Base-by-base conservation (phyloP, 495 filamentous ascomycete species). In the Lophiostoma macrostomum region DNA sequence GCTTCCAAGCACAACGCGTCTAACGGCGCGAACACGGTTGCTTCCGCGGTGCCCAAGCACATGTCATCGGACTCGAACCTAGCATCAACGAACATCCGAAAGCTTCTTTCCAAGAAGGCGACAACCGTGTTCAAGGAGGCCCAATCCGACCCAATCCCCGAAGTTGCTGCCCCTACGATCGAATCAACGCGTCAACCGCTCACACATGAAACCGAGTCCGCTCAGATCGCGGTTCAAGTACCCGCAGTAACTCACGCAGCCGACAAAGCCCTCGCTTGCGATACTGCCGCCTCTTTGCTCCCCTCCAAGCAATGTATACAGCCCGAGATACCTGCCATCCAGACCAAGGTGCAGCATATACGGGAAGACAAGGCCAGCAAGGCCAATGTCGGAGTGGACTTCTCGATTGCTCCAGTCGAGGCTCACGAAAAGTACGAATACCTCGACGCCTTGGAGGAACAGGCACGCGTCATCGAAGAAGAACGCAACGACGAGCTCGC, bases 81-180 rank as follows among this genome's bases (percentile, higher is more conserved):
- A 14, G 14, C 36, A 11, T 20, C 60, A 0, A 44, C 54, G 3
- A 59, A 48, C 35, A 35, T 45, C 3, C 69, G 71, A 50, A 83
- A 81, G 51, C 64, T 68, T 14, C 45, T 73, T n/a, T 69, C 73
- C 38, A 90, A 86, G 73, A 82, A 79, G 35, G 71, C 67, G 50
- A 83, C 82, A 18, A 63, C 69, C 16, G 75, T 94, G 27, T 90
- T 87, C 70, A 83, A 82, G 58, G 89, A 87, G 64, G 60, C 52
- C 1, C 28, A 44, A 8, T 50, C 46, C 19, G 55, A 52, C 30
- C 47, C 48, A 1, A n/a, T 40, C 11, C 5, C 30, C 23, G 50
- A 54, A 22, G 16, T 29, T 20, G 30, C 5, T 16, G 23, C 18
- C 22, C 6, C 37, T 6, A 18, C 34, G 6, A 18, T 16, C 16